These are phyloP conservation scores for Aspergillus steynii DNA, from an alignment of 495 filamentous ascomycete genomes.

Conservation along the genomic window DNA sequence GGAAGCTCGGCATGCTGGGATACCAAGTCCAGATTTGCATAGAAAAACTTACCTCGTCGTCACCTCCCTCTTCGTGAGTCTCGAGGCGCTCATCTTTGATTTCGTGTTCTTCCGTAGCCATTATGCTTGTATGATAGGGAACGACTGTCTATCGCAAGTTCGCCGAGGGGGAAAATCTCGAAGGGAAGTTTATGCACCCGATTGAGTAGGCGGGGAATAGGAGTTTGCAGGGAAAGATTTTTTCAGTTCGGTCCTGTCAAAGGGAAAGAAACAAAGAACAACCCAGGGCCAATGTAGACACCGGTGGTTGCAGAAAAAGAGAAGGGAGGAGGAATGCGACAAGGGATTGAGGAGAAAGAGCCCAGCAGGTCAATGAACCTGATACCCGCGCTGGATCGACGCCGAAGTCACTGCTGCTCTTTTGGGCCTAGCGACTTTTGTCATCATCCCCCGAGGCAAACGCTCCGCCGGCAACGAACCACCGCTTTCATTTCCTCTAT, in stretches of 20 bases:
- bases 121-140: constrained; percentile 14
- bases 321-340: constrained; percentile 10
- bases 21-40: not conserved
- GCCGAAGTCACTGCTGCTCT: constrained; percentile 26
- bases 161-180: constrained; percentile 15
- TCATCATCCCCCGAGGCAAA: constrained; percentile 16
- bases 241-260: constrained; percentile 4
- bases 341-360: constrained; percentile 14
- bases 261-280: constrained; percentile 2
- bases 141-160: not conserved
- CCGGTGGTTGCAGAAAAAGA: constrained; percentile 1
- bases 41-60: constrained; percentile 42
- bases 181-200: constrained; percentile 2
- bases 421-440: constrained; percentile 41
- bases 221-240: not conserved
- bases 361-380: constrained; percentile 15
- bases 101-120: constrained; percentile 43
- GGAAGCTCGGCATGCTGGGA: not conserved
- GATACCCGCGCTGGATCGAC: constrained; percentile 27
- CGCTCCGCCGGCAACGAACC: not conserved
- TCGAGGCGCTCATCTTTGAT: constrained; percentile 42
- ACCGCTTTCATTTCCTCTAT: not conserved
- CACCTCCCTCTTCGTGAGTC: constrained; percentile 39
- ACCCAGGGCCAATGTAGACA: constrained; percentile 7
- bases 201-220: not conserved